These are phyloP conservation scores for Salix koriyanagi DNA, from an alignment of 345 rosid species.

Conservation along the genomic window DNA sequence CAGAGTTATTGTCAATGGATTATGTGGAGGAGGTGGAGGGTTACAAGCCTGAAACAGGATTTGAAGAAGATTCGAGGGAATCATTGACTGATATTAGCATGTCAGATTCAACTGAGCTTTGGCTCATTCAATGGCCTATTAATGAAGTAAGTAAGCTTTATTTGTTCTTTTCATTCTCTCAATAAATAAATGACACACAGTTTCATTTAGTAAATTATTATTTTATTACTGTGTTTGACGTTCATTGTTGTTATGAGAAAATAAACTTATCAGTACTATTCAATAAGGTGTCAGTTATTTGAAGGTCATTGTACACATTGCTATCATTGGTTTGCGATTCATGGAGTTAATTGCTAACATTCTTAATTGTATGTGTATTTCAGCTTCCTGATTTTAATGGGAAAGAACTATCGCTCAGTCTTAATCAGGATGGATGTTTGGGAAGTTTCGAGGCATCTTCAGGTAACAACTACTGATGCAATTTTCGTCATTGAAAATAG, in stretches of 20 bases:
- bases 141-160: conserved; percentile 36
- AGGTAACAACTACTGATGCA: conserved; percentile 30
- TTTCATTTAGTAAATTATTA: no score
- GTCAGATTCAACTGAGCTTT: conserved; percentile 51
- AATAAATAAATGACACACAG: no score
- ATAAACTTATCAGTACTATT: no score
- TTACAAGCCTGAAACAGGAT: conserved; percentile 46
- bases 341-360: no score
- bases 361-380: background rate
- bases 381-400: conserved; percentile 67
- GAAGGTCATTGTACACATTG: background rate
- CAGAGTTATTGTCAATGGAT: conserved; percentile 17
- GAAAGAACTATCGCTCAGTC: conserved; percentile 41
- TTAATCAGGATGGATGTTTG: conserved; percentile 43
- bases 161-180: background rate
- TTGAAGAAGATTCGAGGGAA: conserved; percentile 31
- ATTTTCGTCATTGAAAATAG: background rate
- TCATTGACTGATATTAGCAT: conserved; percentile 37
- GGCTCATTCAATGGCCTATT: conserved; percentile 80
- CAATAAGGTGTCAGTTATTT: no score
- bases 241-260: no score
- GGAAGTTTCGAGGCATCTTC: conserved; percentile 56
- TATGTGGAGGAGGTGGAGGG: conserved; percentile 7
- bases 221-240: no score
- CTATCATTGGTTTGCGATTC: background rate